Percentiles rank a stretch among this genome's conserved stretches.
Evolutionary conservation across 2,329 filamentous ascomycete species (phyloP).

Genomic region (Ambrosiella xylebori): DNA sequence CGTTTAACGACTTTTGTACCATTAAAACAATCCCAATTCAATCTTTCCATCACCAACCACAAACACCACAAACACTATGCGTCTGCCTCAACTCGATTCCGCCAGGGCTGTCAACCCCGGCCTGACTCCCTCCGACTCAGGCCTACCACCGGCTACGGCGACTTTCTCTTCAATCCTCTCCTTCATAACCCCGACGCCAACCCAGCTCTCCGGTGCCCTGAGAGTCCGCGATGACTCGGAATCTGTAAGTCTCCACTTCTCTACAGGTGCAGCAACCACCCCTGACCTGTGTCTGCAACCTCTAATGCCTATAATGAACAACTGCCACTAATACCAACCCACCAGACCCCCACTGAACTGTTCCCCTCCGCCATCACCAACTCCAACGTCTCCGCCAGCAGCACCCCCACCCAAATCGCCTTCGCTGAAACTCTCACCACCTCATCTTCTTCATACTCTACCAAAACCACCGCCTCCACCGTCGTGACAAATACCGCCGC

Average conservation of each 20-base stretch:
- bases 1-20: no score
- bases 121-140: background rate
- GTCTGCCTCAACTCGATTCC: background rate
- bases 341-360: background rate
- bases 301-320: background rate
- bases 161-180: background rate
- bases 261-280: background rate
- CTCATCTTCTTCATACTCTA: slow-evolving; percentile 14
- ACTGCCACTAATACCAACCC: background rate
- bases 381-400: slow-evolving; percentile 14
- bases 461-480: slow-evolving; percentile 14
- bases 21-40: no score
- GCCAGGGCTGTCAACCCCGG: background rate
- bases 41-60: no score
- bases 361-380: slow-evolving; percentile 11
- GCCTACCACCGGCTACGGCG: background rate
- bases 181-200: background rate
- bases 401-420: slow-evolving; percentile 11
- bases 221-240: background rate
- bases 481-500: slow-evolving; percentile 11
- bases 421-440: slow-evolving; percentile 14
- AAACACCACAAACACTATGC: background rate
- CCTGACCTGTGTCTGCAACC: background rate
- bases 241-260: background rate
- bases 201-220: background rate